Conservation (phyloP, 2,329 filamentous ascomycete genomes). For the Pseudopithomyces maydicus region DNA sequence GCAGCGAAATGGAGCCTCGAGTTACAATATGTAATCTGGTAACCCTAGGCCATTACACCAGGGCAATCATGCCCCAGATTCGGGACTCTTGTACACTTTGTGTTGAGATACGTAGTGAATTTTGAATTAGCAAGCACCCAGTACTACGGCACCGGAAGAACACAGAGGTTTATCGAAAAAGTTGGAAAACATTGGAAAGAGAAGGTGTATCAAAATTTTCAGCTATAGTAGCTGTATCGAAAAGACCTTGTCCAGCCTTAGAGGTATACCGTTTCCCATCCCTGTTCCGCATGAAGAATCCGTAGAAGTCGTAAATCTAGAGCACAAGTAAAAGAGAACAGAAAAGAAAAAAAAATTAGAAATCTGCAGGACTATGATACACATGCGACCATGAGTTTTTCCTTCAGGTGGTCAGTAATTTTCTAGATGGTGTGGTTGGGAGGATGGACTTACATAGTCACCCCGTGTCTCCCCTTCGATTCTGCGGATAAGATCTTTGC, state of each 20-base stretch:
- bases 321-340: background rate
- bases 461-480: slow-evolving; percentile 85
- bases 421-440: background rate
- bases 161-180: background rate
- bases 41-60: no score
- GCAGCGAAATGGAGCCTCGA: no score
- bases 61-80: no score
- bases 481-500: slow-evolving; percentile 67
- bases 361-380: slow-evolving; percentile 31
- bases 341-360: background rate
- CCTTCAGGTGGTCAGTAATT: background rate
- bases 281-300: background rate
- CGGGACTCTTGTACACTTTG: no score
- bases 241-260: background rate
- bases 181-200: background rate
- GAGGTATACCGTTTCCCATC: background rate
- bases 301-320: background rate
- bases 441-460: slow-evolving; percentile 63
- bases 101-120: no score
- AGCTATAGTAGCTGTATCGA: background rate
- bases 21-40: no score
- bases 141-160: background rate
- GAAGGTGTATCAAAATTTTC: background rate
- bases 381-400: slow-evolving; percentile 73
- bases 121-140: background rate